Conservation (phyloP, 176 grass and related monocot species). For the Chloris gayana region DNA sequence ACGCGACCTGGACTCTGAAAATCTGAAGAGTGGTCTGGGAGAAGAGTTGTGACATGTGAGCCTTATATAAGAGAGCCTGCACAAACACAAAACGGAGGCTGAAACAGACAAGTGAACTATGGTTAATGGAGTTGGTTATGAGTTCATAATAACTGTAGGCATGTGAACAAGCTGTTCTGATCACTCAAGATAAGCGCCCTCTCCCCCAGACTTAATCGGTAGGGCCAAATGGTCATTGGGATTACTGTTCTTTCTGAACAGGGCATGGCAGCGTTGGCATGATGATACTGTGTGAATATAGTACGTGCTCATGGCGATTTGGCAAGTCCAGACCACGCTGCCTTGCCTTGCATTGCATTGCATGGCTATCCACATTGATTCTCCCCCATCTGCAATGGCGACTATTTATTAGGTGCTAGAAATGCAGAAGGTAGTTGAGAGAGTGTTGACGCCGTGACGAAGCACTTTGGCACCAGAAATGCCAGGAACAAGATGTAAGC, state of each 20-base stretch:
- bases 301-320: constrained; percentile 25
- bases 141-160: constrained; percentile 17
- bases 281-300: constrained; percentile 4
- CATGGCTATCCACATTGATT: constrained; percentile 39
- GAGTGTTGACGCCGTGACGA: constrained; percentile 30
- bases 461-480: constrained; percentile 7
- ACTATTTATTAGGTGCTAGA: constrained; percentile 52
- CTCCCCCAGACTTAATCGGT: background rate
- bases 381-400: constrained; percentile 54
- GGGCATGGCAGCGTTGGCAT: background rate
- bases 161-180: constrained; percentile 29
- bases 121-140: constrained; percentile 32
- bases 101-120: background rate
- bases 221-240: constrained; percentile 13
- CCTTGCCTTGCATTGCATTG: constrained; percentile 25
- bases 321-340: constrained; percentile 17
- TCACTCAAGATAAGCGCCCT: constrained; percentile 3
- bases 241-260: background rate
- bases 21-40: constrained; percentile 3
- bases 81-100: background rate
- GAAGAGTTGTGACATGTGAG: background rate
- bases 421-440: constrained; percentile 34
- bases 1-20: background rate
- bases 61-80: constrained; percentile 41
- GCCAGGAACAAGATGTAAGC: constrained; percentile 32